A percentile compares a stretch with the other conserved stretches of the same genome.
Conservation (phyloP, 345 rosid species). For the Citrus sp. region DNA sequence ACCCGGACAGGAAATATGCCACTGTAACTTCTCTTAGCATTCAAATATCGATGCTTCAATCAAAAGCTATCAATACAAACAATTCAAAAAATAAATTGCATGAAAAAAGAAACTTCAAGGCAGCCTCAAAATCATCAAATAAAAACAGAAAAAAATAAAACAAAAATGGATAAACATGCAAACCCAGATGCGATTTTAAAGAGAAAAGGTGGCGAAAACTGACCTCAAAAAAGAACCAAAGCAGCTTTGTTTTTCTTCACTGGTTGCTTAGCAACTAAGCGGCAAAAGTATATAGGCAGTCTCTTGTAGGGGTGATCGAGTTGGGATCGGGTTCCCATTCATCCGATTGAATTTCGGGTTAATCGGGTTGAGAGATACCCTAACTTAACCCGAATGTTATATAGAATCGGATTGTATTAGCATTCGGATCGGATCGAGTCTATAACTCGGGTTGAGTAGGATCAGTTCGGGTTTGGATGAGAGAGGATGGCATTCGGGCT, state of each 20-base stretch:
- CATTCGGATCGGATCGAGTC: too few species aligned
- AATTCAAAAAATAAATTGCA: neutral
- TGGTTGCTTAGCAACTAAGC: neutral
- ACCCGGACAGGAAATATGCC: neutral
- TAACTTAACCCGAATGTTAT: too few species aligned
- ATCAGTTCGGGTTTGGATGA: too few species aligned
- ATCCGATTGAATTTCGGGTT: too few species aligned
- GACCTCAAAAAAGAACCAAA: neutral
- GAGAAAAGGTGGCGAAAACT: neutral
- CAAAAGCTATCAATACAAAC: neutral
- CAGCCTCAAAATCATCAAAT: neutral
- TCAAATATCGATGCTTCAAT: neutral
- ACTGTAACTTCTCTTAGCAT: neutral
- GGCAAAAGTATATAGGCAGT: neutral
- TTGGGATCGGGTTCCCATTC: too few species aligned
- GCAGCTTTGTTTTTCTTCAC: neutral
- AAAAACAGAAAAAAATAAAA: neutral
- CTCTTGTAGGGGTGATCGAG: too few species aligned
- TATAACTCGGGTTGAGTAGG: too few species aligned
- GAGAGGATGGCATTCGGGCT: too few species aligned
- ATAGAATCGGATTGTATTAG: too few species aligned
- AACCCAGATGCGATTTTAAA: neutral
- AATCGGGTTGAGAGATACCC: too few species aligned
- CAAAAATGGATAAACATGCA: neutral
- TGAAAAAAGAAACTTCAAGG: neutral